Percentiles rank a stretch among this genome's conserved stretches.
Evolutionary conservation across 768 basidiomycete genomes (phyloP).

Genomic region (Tulasnella sp.): DNA sequence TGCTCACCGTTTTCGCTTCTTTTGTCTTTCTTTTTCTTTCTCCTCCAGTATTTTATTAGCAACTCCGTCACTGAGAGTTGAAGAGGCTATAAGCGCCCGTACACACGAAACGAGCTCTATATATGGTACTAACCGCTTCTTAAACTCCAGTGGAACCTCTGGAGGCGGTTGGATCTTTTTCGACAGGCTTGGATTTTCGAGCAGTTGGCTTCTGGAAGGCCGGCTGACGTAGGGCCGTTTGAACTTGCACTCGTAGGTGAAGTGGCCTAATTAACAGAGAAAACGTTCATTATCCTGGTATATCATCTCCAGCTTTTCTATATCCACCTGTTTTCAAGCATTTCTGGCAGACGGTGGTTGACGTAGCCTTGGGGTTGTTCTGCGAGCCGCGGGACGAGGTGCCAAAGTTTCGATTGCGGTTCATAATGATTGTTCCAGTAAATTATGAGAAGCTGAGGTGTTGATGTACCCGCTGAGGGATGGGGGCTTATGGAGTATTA

Average conservation of each 20-base stretch:
- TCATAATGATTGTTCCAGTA: background rate
- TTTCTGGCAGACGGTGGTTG: conserved; percentile 76
- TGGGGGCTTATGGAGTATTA: background rate
- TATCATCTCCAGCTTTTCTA: background rate
- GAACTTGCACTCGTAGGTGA: conserved; percentile 85
- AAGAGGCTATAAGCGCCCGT: background rate
- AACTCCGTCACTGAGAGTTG: background rate
- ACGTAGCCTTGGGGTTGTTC: conserved; percentile 59
- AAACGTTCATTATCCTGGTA: background rate
- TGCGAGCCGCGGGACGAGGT: conserved; percentile 42
- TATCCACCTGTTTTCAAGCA: conserved; percentile 63
- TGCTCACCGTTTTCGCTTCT: conserved; percentile 35
- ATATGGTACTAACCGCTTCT: conserved; percentile 55
- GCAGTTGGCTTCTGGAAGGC: conserved; percentile 82
- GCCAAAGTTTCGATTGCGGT: conserved; percentile 1
- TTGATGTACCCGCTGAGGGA: background rate
- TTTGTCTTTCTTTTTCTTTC: conserved; percentile 71
- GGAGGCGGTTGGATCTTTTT: conserved; percentile 73
- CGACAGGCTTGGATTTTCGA: conserved; percentile 68
- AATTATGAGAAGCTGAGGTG: background rate
- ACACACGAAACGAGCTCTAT: too few relatives aligned
- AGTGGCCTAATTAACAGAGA: conserved; percentile 60
- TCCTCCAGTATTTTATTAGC: conserved; percentile 79
- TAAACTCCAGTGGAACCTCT: conserved; percentile 89
- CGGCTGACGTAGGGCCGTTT: conserved; percentile 76